Evolutionary conservation across 805 yeast genomes (phyloP), one percentile per base, ranked within the genome.

Genomic region (Saccharomyces kudriavzevii): DNA sequence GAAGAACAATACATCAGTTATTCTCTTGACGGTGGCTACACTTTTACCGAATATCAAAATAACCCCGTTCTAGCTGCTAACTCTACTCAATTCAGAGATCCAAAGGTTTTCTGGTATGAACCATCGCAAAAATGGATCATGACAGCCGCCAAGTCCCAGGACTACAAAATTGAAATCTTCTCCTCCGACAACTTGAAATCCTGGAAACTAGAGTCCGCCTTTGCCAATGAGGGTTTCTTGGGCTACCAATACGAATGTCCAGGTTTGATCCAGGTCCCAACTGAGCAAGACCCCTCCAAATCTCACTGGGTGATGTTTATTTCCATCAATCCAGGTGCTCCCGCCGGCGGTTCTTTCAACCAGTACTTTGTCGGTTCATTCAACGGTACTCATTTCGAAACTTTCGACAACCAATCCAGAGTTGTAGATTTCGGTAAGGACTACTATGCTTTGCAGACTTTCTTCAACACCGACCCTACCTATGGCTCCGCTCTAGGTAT

Each of bases 211-310:
- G 66, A 60, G 40, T 67, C 71, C 22, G 56, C 60, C 24, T 67
- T 69, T 56, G 50, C 64, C 6, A 50, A 58, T 28, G 54, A 56
- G 27, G 73, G 73, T 4, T 59, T 57, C 51, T 54, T 65, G 8
- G 76, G 76, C 2, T 68, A 57, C 56, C 76, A 74, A 54, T 74
- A 73, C 56, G 77, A 74, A 58, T 74, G 77, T 54, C 77, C 77
- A 1, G 73, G 73, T 35, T 54, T 74, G 49, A 64, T 66, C 17
- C 64, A 67, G 46, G 59, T 72, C 9, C 70, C 70, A 8, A 45
- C 43, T 22, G 40, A 57, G 54, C 46, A 63, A 56, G 68, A 66
- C 51, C 3, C 43, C 17, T 17, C 43, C 2, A 35, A 35, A 17
- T 35, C 43, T 6, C 22, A 35, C 13, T 73, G 76, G 76, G 74